Evolutionary conservation across 148 eudicot genomes (phyloP).

Genomic region (Rhododendron vialii): DNA sequence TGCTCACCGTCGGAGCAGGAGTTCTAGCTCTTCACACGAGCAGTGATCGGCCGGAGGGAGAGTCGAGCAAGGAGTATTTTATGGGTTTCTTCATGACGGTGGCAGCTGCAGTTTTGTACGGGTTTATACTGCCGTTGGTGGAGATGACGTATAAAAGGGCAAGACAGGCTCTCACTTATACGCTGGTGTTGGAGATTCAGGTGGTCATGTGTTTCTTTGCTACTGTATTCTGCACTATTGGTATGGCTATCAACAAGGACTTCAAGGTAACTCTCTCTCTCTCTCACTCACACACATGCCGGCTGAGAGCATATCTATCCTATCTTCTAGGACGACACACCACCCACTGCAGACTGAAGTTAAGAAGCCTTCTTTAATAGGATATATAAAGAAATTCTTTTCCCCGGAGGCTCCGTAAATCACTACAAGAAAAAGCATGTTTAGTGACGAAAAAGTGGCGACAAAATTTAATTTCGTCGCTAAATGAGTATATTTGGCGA

Average conservation of each 20-base stretch:
- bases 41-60: conserved; percentile 42
- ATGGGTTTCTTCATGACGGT: conserved; percentile 53
- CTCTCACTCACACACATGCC: not conserved
- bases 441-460: too few relatives aligned
- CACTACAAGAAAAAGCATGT: too few relatives aligned
- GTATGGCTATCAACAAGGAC: not conserved
- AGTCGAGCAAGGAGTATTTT: conserved; percentile 27
- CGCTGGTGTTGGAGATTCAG: conserved; percentile 68
- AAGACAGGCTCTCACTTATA: conserved; percentile 29
- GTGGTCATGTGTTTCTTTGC: conserved; percentile 17
- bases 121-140: conserved; percentile 48
- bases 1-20: conserved; percentile 52
- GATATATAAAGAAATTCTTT: too few relatives aligned
- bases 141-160: conserved; percentile 54
- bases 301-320: not conserved
- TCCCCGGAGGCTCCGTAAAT: too few relatives aligned
- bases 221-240: not conserved
- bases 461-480: too few relatives aligned
- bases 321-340: not conserved
- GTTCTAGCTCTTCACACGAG: conserved; percentile 52
- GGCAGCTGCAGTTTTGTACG: conserved; percentile 42
- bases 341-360: not conserved
- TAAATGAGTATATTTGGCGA: too few relatives aligned
- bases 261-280: not conserved
- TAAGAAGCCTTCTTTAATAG: not conserved